Base-by-base conservation (phyloP, 495 filamentous ascomycete species). In the Neurospora hispaniola region DNA sequence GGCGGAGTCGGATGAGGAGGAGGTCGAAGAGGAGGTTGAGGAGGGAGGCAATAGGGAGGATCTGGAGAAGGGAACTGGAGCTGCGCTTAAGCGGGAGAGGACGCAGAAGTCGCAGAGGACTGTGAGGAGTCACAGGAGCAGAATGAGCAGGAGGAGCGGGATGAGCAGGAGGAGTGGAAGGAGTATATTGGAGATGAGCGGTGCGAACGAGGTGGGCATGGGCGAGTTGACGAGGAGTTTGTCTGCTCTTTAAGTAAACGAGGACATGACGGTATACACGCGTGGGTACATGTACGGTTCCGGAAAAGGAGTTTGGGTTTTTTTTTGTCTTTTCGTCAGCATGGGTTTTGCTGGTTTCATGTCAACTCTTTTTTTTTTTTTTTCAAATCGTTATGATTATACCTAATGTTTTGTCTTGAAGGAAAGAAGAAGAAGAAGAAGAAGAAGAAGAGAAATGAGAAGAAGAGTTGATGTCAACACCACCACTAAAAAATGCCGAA, bases 191-290 rank as follows among this genome's bases (percentile, higher is more conserved):
- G 54, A 66, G 54, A 66, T 66, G 54, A 66, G 54, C 54, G 54
- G 54, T 8, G 54, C 18, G 0, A 54, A 23, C 0, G 31, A 71
- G 7, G 70, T 40, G 12, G 73, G 40, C 1, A 68, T 27, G 10
- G 18, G 46, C 6, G 74, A 40, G 48, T 43, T 74, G 54, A 74
- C 70, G 54, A 73, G 70, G 43, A 76, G 74, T 46, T 66, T 77
- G 23, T 74, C 76, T 46, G 74, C 76, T 42, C 72, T 75, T 2
- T 59, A 5, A 38, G 35, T 38, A 27, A 59, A 48, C 18, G 3
- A 48, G 9, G n/a, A 48, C 18, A 6, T 44, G 14, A 44, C 16
- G 42, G 44, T 48, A 20, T 20, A 8, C n/a, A n/a, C 11, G 44
- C 20, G 9, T 14, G 20, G 9, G 27, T 54, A 23, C 54, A 35